Base-by-base conservation (phyloP, 805 yeast genomes). In the Metschnikowia cubensis region DNA sequence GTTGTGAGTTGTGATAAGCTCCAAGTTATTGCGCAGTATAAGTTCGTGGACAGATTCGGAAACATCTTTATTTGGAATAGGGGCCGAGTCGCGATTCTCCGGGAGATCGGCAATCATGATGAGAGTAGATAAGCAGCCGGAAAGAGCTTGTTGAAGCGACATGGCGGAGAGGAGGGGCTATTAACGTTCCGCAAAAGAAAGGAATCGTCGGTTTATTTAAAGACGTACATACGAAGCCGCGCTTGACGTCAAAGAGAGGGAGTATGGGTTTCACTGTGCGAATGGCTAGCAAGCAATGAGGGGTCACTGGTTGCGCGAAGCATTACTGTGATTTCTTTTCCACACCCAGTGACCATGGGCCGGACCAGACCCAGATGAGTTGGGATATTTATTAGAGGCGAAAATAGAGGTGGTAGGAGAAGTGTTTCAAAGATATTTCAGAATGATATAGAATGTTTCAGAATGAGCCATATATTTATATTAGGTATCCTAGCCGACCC, bases 281-380 rank as follows among this genome's bases (percentile, higher is more conserved):
- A 34, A n/a, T 20, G n/a, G n/a, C 5, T 17, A 42, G 45, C 45
- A 42, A 42, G 45, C 45, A 42, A 42, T 4, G 31, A 32, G 45
- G 45, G 45, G 45, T 33, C 45, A 42, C 31, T 42, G 21, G 6
- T 41, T 18, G 45, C 45, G 45, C 45, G 45, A 13, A 33, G 13
- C 35, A 33, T 42, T 18, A 41, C 5, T 40, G 25, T 14, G 35
- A 32, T 41, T 42, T 33, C 45, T 33, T 20, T 33, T 42, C 31
- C 37, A 36, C 31, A 8, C 13, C n/a, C 5, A 11, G 10, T 3
- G 21, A 17, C 41, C 31, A 11, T 36, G 21, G 38, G 8, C 39
- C 25, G 8, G 3, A 31, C 32, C 21, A 14, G 13, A 11, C 29
- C 39, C 25, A 18, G 11, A 13, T 6, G 13, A 25, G 8, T 10